phyloP scores from a whole-genome alignment of 345 rosid species.

The Gossypium turneri region DNA sequence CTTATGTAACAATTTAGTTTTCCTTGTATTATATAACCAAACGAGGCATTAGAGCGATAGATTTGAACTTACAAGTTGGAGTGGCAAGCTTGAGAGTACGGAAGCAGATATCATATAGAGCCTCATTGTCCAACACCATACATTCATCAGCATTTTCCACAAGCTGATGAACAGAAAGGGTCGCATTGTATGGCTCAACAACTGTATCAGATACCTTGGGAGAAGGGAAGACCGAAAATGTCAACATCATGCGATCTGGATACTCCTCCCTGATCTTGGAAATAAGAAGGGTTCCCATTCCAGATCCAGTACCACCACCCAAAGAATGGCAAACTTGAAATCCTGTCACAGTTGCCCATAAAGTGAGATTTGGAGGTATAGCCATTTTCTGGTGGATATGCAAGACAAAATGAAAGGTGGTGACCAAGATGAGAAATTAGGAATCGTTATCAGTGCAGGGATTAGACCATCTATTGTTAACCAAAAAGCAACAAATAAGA shows the following conservation, averaged over 20 bases:
- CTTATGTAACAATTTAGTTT: too few relatives aligned
- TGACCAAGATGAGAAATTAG: neutral
- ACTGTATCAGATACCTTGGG: constrained; percentile 20
- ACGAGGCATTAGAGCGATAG: neutral
- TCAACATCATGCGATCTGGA: constrained; percentile 21
- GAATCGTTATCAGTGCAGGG: neutral
- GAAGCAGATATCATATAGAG: constrained; percentile 18
- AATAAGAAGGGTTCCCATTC: constrained; percentile 21
- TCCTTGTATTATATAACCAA: too few relatives aligned
- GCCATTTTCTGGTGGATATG: neutral
- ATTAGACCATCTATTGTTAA: neutral
- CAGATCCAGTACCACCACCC: constrained; percentile 22
- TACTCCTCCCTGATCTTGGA: constrained; percentile 20
- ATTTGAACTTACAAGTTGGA: constrained; percentile 13
- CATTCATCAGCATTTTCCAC: constrained; percentile 23
- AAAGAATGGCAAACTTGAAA: constrained; percentile 22
- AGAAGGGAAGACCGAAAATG: constrained; percentile 18
- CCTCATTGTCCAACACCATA: constrained; percentile 25
- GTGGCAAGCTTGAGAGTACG: constrained; percentile 18
- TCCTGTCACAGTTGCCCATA: neutral
- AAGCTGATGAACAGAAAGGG: constrained; percentile 22
- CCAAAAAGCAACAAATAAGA: neutral
- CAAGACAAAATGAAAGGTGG: neutral
- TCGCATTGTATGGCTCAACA: constrained; percentile 18
- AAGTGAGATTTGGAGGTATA: constrained; percentile 5